A percentile compares a stretch with the other conserved stretches of the same genome.
phyloP scores from a whole-genome alignment of 306 rosid species.

The Sphenostylis stenocarpa region DNA sequence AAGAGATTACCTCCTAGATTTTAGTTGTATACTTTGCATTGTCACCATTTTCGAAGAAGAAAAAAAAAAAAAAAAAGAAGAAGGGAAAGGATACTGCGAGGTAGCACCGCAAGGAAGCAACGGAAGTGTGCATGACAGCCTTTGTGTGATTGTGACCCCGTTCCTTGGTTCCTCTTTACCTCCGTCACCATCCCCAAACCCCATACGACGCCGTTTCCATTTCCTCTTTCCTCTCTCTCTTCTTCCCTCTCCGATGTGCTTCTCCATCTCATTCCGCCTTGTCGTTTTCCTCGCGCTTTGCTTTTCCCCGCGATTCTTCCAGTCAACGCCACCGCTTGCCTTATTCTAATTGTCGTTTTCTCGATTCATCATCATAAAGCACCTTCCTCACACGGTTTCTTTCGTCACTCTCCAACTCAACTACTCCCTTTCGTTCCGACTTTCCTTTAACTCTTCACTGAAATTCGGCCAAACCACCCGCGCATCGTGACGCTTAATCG shows the following conservation, averaged over 20 bases:
- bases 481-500: background rate
- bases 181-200: conserved; percentile 25
- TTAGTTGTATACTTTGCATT: background rate
- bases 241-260: conserved; percentile 8
- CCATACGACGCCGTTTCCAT: conserved; percentile 32
- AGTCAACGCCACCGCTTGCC: conserved; percentile 28
- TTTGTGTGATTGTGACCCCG: conserved; percentile 24
- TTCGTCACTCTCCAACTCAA: conserved; percentile 9
- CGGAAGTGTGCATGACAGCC: conserved; percentile 1
- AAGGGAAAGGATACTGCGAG: background rate
- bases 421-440: background rate
- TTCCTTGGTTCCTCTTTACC: conserved; percentile 9
- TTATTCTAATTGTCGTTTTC: background rate
- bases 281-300: background rate
- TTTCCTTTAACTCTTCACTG: background rate
- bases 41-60: background rate
- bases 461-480: background rate
- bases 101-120: conserved; percentile 25
- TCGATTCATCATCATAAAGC: background rate
- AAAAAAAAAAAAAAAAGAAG: background rate
- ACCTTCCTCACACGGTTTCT: background rate
- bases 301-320: background rate
- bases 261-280: background rate
- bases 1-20: background rate
- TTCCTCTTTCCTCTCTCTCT: background rate